Conservation (phyloP, 1,139 yeast genomes). For the Debaryomyces coudertii region DNA sequence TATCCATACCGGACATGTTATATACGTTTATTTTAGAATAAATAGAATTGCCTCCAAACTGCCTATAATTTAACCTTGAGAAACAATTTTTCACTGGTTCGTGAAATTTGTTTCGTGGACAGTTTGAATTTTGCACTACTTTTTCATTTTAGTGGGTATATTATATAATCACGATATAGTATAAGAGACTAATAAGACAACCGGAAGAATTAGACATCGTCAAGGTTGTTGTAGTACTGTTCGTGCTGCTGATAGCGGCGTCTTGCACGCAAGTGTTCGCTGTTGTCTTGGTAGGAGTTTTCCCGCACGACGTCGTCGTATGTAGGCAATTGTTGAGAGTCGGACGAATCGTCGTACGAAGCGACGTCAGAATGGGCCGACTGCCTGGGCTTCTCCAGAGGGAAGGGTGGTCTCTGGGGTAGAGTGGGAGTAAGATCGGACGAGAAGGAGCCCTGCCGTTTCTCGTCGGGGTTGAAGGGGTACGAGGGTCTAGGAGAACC, state of each 20-base stretch:
- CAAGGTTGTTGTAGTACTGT: constrained; percentile 33
- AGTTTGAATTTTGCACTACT: constrained; percentile 1
- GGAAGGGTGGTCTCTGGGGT: constrained; percentile 8
- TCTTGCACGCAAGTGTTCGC: constrained; percentile 35
- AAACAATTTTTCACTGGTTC: constrained; percentile 25
- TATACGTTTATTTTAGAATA: constrained; percentile 2
- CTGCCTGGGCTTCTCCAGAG: background rate
- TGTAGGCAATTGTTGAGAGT: constrained; percentile 27
- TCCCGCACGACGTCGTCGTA: constrained; percentile 42
- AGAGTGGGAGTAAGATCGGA: constrained; percentile 5
- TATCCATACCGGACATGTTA: constrained; percentile 21
- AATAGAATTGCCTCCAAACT: constrained; percentile 9
- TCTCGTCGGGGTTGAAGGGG: background rate
- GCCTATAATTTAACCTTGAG: background rate
- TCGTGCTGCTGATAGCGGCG: constrained; percentile 43
- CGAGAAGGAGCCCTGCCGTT: background rate
- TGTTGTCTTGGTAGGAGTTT: constrained; percentile 27
- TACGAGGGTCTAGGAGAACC: background rate
- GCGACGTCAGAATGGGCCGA: background rate
- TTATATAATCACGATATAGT: constrained; percentile 10
- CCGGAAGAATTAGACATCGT: constrained; percentile 6
- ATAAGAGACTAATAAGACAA: background rate
- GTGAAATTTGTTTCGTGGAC: constrained; percentile 12
- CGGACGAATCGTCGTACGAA: constrained; percentile 4
- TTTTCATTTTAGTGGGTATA: background rate